Percentiles rank a stretch among this genome's conserved stretches.
Conservation (phyloP, 2,329 filamentous ascomycete genomes). For the Onygena corvina region DNA sequence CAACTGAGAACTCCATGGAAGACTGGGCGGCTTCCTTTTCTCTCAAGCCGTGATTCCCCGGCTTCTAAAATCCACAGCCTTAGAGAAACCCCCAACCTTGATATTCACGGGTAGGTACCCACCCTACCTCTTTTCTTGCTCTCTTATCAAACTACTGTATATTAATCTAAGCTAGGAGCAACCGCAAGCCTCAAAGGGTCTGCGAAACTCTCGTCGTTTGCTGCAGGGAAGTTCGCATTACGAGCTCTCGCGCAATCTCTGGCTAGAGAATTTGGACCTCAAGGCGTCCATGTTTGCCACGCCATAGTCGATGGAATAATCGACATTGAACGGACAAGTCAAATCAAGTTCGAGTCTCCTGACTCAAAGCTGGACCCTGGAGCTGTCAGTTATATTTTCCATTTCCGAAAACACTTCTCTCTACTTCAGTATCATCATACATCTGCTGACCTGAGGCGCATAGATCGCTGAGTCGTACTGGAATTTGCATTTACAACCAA, state of each 20-base stretch:
- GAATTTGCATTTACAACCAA: slow-evolving; percentile 68
- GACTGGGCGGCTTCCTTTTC: slow-evolving; percentile 60
- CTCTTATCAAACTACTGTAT: background rate
- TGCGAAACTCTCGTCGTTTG: slow-evolving; percentile 57
- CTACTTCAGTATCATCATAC: background rate
- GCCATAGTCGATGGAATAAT: slow-evolving; percentile 76
- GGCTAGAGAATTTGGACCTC: slow-evolving; percentile 70
- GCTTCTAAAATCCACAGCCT: slow-evolving; percentile 48
- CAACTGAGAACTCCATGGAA: slow-evolving; percentile 15
- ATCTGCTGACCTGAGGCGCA: background rate
- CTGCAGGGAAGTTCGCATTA: slow-evolving; percentile 67
- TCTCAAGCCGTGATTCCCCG: slow-evolving; percentile 59
- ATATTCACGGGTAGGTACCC: slow-evolving; percentile 53
- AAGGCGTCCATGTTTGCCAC: slow-evolving; percentile 74
- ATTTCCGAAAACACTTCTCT: no score
- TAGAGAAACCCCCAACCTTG: slow-evolving; percentile 59
- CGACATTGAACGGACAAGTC: slow-evolving; percentile 61
- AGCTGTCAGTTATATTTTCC: slow-evolving; percentile 57
- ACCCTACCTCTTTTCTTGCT: background rate
- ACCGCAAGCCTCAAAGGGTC: slow-evolving; percentile 67
- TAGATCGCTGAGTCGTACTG: slow-evolving; percentile 82
- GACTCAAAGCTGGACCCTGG: slow-evolving; percentile 63
- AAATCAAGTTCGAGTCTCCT: slow-evolving; percentile 43
- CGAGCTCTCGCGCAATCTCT: slow-evolving; percentile 63
- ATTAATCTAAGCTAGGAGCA: slow-evolving; percentile 43